Conservation (phyloP, 176 grass and related monocot species). For the Aegilops speltoides region DNA sequence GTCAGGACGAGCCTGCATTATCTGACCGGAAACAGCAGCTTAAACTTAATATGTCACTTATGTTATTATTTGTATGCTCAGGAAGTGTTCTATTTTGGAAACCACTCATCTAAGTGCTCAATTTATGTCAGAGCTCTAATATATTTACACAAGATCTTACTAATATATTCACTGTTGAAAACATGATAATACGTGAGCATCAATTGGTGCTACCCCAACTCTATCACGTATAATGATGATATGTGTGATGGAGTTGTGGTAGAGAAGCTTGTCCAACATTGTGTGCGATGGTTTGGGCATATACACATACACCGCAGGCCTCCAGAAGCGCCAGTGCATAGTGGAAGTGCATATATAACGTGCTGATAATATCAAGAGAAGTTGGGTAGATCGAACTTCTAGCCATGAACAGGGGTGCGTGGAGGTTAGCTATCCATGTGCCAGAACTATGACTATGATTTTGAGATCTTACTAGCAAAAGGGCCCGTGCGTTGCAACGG, state of each 20-base stretch:
- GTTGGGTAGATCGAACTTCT: background rate
- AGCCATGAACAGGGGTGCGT: background rate
- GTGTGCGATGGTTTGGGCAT: background rate
- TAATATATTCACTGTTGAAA: background rate
- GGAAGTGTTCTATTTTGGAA: background rate
- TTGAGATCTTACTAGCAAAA: background rate
- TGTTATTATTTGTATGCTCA: background rate
- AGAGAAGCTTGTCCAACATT: background rate
- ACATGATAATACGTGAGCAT: background rate
- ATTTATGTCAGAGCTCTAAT: background rate
- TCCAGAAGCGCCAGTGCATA: background rate
- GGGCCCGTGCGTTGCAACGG: no score
- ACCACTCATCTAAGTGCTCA: background rate
- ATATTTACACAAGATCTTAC: background rate
- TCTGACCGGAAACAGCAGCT: background rate
- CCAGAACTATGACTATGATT: background rate
- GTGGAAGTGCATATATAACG: background rate
- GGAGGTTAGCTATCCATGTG: background rate
- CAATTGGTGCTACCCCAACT: background rate
- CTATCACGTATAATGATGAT: background rate
- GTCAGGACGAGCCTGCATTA: background rate
- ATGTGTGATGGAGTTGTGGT: background rate
- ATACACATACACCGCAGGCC: background rate
- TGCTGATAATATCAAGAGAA: background rate
- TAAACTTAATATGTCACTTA: background rate